Evolutionary conservation across 192 early-diverging fungal genomes (phyloP).

Genomic region (Backusella sp.): DNA sequence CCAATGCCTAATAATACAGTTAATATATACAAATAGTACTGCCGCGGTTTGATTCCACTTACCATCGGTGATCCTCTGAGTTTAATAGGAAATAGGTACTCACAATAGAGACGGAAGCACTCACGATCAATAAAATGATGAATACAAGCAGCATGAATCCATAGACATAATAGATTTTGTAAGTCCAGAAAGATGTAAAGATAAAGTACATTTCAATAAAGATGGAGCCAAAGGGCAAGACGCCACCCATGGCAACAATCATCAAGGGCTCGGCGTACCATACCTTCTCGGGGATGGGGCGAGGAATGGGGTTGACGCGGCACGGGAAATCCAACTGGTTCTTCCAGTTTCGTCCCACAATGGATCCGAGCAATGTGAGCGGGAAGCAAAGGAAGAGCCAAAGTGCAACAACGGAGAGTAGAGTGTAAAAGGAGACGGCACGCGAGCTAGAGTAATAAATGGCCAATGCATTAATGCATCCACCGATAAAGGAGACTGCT

Average conservation of each 20-base stretch:
- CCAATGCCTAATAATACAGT: slow-evolving; percentile 59
- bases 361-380: slow-evolving; percentile 67
- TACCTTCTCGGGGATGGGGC: slow-evolving; percentile 73
- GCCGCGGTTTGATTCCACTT: neutral
- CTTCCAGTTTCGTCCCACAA: slow-evolving; percentile 65
- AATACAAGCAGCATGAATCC: slow-evolving; percentile 77
- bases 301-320: slow-evolving; percentile 75
- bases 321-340: slow-evolving; percentile 68
- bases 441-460: slow-evolving; percentile 72
- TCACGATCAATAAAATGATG: slow-evolving; percentile 65
- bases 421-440: slow-evolving; percentile 75
- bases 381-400: slow-evolving; percentile 73
- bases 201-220: slow-evolving; percentile 89
- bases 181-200: slow-evolving; percentile 76
- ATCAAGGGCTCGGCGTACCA: slow-evolving; percentile 65
- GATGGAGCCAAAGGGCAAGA: slow-evolving; percentile 76
- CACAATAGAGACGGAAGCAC: slow-evolving; percentile 70
- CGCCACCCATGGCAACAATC: slow-evolving; percentile 58
- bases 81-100: slow-evolving; percentile 78
- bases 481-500: slow-evolving; percentile 46
- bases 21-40: neutral
- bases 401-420: slow-evolving; percentile 67
- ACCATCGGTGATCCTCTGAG: slow-evolving; percentile 80
- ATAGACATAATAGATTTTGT: slow-evolving; percentile 80
- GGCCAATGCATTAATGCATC: slow-evolving; percentile 67